Conservation (phyloP, 192 early-diverging fungal species). For the Gamsiella multidivaricata region DNA sequence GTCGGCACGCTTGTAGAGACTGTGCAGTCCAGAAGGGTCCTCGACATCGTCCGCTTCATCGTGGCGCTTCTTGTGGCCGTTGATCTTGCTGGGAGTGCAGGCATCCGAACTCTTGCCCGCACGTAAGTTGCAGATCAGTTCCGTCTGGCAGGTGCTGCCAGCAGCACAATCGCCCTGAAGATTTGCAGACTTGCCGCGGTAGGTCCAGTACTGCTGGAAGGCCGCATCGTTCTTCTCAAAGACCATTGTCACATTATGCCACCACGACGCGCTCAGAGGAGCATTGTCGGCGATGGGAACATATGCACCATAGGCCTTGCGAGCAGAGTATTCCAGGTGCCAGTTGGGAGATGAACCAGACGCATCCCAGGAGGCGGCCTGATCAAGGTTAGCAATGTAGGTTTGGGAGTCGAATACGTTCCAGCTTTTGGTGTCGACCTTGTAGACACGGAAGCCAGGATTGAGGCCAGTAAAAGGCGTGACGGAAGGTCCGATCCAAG, state of each 20-base stretch:
- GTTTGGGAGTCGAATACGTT: slow-evolving; percentile 65
- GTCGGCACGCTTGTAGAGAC: slow-evolving; percentile 30
- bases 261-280: slow-evolving; percentile 60
- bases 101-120: slow-evolving; percentile 49
- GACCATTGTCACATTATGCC: slow-evolving; percentile 62
- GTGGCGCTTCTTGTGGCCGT: slow-evolving; percentile 4
- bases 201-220: slow-evolving; percentile 59
- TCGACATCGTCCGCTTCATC: slow-evolving; percentile 1
- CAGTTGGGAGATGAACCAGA: slow-evolving; percentile 52
- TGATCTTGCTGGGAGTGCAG: not conserved
- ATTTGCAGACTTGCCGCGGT: slow-evolving; percentile 51
- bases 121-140: slow-evolving; percentile 43
- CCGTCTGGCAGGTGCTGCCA: slow-evolving; percentile 13
- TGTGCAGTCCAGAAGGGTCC: slow-evolving; percentile 30
- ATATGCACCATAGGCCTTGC: slow-evolving; percentile 52
- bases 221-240: slow-evolving; percentile 51
- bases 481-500: slow-evolving; percentile 64
- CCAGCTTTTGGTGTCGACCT: slow-evolving; percentile 63
- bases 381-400: slow-evolving; percentile 61
- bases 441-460: slow-evolving; percentile 68
- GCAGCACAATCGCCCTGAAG: slow-evolving; percentile 22
- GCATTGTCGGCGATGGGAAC: slow-evolving; percentile 21
- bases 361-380: slow-evolving; percentile 55
- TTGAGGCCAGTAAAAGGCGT: slow-evolving; percentile 63
- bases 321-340: slow-evolving; percentile 66